phyloP scores from a whole-genome alignment of 1,284 basidiomycete genomes.

The Heterobasidion annosum region DNA sequence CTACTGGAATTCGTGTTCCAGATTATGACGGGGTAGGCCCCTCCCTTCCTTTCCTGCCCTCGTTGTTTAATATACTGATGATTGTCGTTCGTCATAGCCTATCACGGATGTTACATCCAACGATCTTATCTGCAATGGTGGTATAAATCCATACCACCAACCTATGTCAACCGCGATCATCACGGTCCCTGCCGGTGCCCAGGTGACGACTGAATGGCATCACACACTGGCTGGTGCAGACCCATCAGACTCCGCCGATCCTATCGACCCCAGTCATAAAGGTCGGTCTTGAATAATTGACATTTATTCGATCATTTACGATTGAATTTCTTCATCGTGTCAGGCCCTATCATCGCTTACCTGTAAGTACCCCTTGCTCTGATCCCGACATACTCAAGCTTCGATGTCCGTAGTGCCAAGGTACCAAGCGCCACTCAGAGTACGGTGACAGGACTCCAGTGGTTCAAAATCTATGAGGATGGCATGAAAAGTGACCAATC shows the following conservation, averaged over 20 bases:
- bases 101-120: conserved; percentile 46
- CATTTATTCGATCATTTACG: not conserved
- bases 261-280: conserved; percentile 44
- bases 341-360: conserved; percentile 43
- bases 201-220: conserved; percentile 45
- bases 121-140: conserved; percentile 51
- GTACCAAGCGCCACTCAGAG: conserved; percentile 34
- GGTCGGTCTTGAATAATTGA: conserved; percentile 10
- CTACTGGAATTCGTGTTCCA: conserved; percentile 37
- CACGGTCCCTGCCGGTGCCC: conserved; percentile 37
- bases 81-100: conserved; percentile 23
- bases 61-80: not conserved
- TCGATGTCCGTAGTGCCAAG: conserved; percentile 26
- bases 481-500: conserved; percentile 18
- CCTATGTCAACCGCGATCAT: conserved; percentile 42
- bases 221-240: conserved; percentile 38
- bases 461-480: conserved; percentile 44
- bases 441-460: conserved; percentile 39
- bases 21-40: conserved; percentile 38
- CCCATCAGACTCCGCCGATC: conserved; percentile 35
- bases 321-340: not conserved
- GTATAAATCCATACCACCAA: conserved; percentile 49
- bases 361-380: conserved; percentile 25
- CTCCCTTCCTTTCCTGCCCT: not conserved
- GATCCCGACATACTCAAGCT: not conserved